A percentile compares a stretch with the other conserved stretches of the same genome.
Evolutionary conservation across 2,329 filamentous ascomycete species (phyloP).

Genomic region (Ceratocystis diversiconidia): DNA sequence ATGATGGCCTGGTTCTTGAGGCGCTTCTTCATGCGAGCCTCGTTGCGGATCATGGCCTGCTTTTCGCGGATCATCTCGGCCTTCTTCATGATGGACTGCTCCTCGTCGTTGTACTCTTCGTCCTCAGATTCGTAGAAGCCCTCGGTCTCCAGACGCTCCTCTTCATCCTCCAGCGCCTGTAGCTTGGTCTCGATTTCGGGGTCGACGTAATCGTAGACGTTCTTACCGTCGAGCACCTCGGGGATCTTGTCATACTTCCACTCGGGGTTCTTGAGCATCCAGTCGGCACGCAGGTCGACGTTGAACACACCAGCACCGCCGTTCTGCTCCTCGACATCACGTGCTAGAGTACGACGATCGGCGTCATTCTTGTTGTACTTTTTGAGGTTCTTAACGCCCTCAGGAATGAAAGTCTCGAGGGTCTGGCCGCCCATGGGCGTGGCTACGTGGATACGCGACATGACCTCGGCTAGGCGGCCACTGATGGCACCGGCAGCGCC

Average conservation of each 20-base stretch:
- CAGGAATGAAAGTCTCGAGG: constrained; percentile 76
- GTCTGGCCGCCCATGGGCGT: constrained; percentile 69
- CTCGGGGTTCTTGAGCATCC: constrained; percentile 70
- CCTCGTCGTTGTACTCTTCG: constrained; percentile 73
- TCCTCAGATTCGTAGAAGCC: constrained; percentile 85
- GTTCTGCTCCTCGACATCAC: constrained; percentile 80
- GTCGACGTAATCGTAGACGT: constrained; percentile 94
- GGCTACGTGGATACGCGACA: constrained; percentile 93
- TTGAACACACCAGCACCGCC: constrained; percentile 94
- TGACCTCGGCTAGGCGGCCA: constrained; percentile 73
- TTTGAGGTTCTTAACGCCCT: constrained; percentile 62
- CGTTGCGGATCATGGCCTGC: constrained; percentile 80
- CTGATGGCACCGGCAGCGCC: constrained; percentile 61
- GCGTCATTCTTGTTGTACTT: constrained; percentile 88
- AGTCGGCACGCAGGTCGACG: constrained; percentile 79
- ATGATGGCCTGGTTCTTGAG: constrained; percentile 96
- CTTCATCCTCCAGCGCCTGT: constrained; percentile 81
- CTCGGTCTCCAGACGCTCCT: constrained; percentile 79
- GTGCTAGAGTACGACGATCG: constrained; percentile 64
- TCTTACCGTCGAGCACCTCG: constrained; percentile 88
- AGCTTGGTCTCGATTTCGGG: constrained; percentile 93
- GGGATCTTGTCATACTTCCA: constrained; percentile 97
- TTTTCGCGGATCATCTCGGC: constrained; percentile 94
- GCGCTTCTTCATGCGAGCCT: constrained; percentile 85
- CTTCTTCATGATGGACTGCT: constrained; percentile 77